Conservation (phyloP, 106 monocot species). For the Cymbidium sinense region DNA sequence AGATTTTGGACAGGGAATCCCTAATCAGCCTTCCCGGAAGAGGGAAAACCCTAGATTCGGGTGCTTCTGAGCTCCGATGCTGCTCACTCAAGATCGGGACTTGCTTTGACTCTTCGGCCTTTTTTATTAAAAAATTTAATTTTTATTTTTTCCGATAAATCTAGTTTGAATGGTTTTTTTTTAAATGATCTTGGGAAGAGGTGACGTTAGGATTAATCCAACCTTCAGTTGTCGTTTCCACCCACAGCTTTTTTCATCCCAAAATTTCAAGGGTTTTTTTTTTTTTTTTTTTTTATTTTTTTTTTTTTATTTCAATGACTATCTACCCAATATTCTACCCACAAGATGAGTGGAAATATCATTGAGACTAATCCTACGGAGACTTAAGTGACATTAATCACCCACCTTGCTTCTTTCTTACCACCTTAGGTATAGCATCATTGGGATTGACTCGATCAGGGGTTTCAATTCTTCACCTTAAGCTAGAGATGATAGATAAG, state of each 20-base stretch:
- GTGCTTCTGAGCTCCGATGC: not conserved
- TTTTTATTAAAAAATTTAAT: not conserved
- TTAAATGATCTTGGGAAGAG: not conserved
- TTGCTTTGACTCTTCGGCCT: not conserved
- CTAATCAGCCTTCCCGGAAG: not conserved
- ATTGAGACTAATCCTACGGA: no score
- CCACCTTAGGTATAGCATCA: no score
- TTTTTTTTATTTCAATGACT: no score
- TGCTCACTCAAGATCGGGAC: not conserved
- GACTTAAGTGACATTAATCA: no score
- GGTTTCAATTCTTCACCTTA: no score
- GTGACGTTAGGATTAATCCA: conserved; percentile 3
- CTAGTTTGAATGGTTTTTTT: not conserved
- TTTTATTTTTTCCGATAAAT: conserved; percentile 5
- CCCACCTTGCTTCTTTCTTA: no score
- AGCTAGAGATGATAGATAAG: no score
- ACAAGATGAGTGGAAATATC: no score
- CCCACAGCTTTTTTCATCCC: not conserved
- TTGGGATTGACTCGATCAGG: no score
- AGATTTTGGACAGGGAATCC: not conserved
- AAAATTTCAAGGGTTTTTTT: no score
- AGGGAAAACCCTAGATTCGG: not conserved
- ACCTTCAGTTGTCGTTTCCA: not conserved
- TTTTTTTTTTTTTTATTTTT: no score
- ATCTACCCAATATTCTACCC: no score